Evolutionary conservation across 441 rosid species (phyloP).

Genomic region (Populus hybrid): DNA sequence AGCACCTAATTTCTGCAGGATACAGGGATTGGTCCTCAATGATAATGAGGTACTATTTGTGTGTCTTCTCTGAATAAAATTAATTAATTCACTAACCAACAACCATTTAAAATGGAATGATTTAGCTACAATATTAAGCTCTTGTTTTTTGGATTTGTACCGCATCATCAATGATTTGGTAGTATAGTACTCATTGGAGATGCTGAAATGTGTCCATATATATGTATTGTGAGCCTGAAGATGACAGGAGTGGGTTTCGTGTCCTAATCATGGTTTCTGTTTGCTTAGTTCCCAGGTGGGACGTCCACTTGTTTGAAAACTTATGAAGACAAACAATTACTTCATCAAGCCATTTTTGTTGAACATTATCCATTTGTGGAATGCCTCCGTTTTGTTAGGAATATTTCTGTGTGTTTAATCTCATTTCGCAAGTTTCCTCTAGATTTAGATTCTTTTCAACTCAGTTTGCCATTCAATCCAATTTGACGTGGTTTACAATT

Average conservation of each 20-base stretch:
- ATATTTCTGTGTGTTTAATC: not conserved
- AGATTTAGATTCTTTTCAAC: not conserved
- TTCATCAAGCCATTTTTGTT: not conserved
- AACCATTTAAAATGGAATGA: not conserved
- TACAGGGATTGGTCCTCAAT: conserved; percentile 51
- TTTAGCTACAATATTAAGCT: not conserved
- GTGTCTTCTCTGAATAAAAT: not conserved
- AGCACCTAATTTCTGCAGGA: conserved; percentile 51
- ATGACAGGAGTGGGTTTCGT: not conserved
- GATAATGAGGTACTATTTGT: conserved; percentile 66
- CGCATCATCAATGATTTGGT: not conserved
- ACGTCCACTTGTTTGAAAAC: not conserved
- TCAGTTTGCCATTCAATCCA: not conserved
- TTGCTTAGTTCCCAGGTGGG: too few relatives aligned
- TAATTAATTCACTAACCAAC: not conserved
- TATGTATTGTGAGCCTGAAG: not conserved
- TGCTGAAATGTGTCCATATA: not conserved
- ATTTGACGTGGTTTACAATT: too few relatives aligned
- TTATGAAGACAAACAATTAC: not conserved
- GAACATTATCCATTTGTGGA: not conserved
- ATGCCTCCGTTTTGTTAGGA: not conserved
- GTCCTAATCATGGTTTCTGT: not conserved
- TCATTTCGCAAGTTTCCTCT: not conserved
- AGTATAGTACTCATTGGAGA: not conserved
- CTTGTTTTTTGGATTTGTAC: not conserved